Evolutionary conservation across 2,329 filamentous ascomycete species (phyloP), one percentile per base, ranked within the genome.

Genomic region (Calonectria multiphialidica): DNA sequence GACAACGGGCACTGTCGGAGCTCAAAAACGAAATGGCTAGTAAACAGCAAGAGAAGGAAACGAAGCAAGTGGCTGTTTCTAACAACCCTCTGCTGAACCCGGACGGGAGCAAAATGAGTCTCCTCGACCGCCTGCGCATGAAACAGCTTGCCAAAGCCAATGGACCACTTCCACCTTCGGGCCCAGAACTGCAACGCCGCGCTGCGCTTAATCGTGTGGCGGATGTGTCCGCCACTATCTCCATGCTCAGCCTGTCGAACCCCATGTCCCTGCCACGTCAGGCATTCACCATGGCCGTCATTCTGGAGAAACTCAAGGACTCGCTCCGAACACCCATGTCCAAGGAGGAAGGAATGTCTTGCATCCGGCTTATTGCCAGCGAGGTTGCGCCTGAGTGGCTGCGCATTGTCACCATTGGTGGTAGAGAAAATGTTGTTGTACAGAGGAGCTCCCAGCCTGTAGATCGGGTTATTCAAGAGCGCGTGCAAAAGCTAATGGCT

Each of bases 51-150:
- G 82, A 87, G 72, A 85, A 85, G 72, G 82, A 85, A 44, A 74
- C 76, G 18, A 86, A 83, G 72, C 77, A 81, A 65, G 82, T 83
- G 30, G 75, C 81, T 16, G 78, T 82, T 72, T 59, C 78, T 72
- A 78, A 78, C 66, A 78, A 78, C 50, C 75, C 82, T 0, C 76
- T 83, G 68, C 75, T 84, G 44, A 88, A 87, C 72, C 73, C 84
- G 1, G 86, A 87, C 62, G 87, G 84, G 50, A 82, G 83, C 55
- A 87, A 92, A 84, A 91, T 93, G 85, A 91, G 90, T 66, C 90
- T 97, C 28, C 87, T 97, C 70, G 94, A 96, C 81, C 92, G 94
- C 61, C 90, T 97, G 74, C 92, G 93, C 74, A 87, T 89, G 67
- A 96, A 96, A 85, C 90, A 94, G 76, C 82, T 88, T 76, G 86